A percentile compares a stretch with the other conserved stretches of the same genome.
Conservation (phyloP, 164 flowering plant genomes). For the Protea cynaroides region DNA sequence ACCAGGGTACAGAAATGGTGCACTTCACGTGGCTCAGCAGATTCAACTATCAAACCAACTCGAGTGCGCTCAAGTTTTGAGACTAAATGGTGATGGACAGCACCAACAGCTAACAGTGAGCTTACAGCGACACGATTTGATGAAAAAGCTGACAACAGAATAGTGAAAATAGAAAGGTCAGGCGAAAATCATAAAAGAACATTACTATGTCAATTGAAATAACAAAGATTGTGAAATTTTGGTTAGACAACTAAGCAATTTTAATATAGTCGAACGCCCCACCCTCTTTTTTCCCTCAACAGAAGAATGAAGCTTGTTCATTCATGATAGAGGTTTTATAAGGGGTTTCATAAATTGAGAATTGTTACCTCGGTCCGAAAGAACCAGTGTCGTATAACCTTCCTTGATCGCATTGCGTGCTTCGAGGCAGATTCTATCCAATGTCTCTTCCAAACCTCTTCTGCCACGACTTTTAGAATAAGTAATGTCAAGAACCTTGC, state of each 20-base stretch:
- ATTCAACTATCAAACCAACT: slow-evolving; percentile 77
- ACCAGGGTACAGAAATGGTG: slow-evolving; percentile 99
- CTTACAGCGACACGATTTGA: slow-evolving; percentile 88
- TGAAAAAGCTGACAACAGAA: slow-evolving; percentile 71
- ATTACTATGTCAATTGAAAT: neutral
- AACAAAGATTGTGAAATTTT: too few relatives aligned
- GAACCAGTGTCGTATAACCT: slow-evolving; percentile 79
- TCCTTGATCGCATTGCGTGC: slow-evolving; percentile 84
- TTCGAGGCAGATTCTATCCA: slow-evolving; percentile 81
- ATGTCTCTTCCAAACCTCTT: slow-evolving; percentile 89
- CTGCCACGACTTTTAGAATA: slow-evolving; percentile 69
- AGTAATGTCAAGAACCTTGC: slow-evolving; percentile 91
- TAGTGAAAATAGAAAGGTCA: slow-evolving; percentile 2
- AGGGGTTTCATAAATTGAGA: neutral
- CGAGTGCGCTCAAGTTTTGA: slow-evolving; percentile 87
- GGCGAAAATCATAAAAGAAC: neutral
- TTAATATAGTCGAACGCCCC: too few relatives aligned
- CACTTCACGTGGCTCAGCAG: slow-evolving; percentile 99
- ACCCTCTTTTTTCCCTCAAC: too few relatives aligned
- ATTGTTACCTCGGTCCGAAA: slow-evolving; percentile 90
- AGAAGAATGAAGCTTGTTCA: too few relatives aligned
- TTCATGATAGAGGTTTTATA: neutral
- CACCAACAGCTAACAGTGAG: slow-evolving; percentile 96
- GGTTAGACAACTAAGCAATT: too few relatives aligned
- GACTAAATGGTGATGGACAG: slow-evolving; percentile 93